These are phyloP conservation scores for Teratosphaeria zuluensis DNA, from an alignment of 2,329 filamentous ascomycete species.

Conservation along the genomic window DNA sequence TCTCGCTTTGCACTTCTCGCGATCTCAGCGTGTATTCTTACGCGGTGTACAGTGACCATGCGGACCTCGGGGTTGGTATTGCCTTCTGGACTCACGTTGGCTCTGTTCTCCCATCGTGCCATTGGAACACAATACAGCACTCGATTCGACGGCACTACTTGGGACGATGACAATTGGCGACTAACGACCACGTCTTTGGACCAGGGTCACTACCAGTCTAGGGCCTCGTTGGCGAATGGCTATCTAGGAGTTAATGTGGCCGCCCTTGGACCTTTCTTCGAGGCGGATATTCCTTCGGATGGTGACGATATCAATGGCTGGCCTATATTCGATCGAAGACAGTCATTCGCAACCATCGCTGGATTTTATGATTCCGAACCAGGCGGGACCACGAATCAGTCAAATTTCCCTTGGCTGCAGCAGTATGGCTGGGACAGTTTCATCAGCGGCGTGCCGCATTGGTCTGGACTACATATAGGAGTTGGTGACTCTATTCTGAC, in stretches of 20 bases:
- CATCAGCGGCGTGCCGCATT: constrained; percentile 62
- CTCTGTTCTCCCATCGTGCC: not conserved
- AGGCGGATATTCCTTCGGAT: constrained; percentile 46
- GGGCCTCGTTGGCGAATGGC: constrained; percentile 52
- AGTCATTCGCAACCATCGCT: constrained; percentile 57
- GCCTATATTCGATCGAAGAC: constrained; percentile 52
- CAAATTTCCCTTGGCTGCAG: constrained; percentile 59
- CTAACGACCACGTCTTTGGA: constrained; percentile 45
- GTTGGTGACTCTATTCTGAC: constrained; percentile 47
- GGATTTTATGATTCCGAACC: constrained; percentile 57
- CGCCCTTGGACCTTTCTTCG: constrained; percentile 54
- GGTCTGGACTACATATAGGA: constrained; percentile 51
- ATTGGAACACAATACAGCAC: constrained; percentile 34
- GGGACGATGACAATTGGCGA: constrained; percentile 50
- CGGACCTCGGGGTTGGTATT: not conserved
- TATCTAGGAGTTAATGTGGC: constrained; percentile 57
- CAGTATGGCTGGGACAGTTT: constrained; percentile 63
- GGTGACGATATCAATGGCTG: constrained; percentile 50
- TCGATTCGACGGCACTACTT: constrained; percentile 44
- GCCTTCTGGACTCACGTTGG: not conserved
- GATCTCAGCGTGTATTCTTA: not conserved
- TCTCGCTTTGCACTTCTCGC: not conserved
- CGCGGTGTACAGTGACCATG: not conserved
- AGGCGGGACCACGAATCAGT: constrained; percentile 49
- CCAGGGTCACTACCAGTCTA: constrained; percentile 51